phyloP scores from a whole-genome alignment of 352 stramenopile genomes.

The Phytophthora colocasiae region DNA sequence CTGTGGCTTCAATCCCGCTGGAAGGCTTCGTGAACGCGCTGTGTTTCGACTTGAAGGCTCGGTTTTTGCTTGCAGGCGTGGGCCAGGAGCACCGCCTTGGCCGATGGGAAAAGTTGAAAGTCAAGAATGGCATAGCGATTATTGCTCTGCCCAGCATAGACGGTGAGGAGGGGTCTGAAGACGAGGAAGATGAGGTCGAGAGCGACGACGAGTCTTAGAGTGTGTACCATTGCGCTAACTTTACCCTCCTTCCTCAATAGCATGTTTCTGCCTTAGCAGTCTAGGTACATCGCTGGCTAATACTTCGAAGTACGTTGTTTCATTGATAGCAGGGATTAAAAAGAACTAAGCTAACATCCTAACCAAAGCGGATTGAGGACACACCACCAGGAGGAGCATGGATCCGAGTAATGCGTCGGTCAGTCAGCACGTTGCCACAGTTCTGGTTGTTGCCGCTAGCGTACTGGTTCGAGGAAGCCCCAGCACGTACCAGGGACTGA shows the following conservation, averaged over 20 bases:
- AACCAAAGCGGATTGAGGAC: constrained; percentile 85
- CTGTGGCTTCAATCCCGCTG: constrained; percentile 79
- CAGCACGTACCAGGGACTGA: constrained; percentile 21
- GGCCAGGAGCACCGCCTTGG: constrained; percentile 94
- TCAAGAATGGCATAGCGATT: constrained; percentile 92
- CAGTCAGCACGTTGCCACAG: constrained; percentile 90
- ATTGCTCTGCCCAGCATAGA: constrained; percentile 82
- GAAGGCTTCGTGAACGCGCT: constrained; percentile 78
- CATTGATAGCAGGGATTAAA: constrained; percentile 22
- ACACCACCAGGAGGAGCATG: constrained; percentile 87
- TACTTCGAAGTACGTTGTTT: constrained; percentile 16
- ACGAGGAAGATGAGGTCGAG: constrained; percentile 42
- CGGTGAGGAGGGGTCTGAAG: constrained; percentile 36
- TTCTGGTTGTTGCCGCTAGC: constrained; percentile 89
- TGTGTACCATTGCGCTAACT: constrained; percentile 13
- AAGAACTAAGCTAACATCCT: constrained; percentile 15
- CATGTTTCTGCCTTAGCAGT: constrained; percentile 26
- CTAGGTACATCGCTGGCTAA: constrained; percentile 9
- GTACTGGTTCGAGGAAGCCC: constrained; percentile 86
- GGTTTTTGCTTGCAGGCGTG: constrained; percentile 91
- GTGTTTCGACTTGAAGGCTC: constrained; percentile 78
- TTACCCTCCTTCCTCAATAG: constrained; percentile 28
- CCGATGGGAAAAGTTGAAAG: constrained; percentile 90
- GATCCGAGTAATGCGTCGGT: constrained; percentile 89
- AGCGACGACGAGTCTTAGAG: constrained; percentile 44